A percentile compares a stretch with the other conserved stretches of the same genome.
phyloP scores from a whole-genome alignment of 306 rosid species.

The Acacia melanoxylon region DNA sequence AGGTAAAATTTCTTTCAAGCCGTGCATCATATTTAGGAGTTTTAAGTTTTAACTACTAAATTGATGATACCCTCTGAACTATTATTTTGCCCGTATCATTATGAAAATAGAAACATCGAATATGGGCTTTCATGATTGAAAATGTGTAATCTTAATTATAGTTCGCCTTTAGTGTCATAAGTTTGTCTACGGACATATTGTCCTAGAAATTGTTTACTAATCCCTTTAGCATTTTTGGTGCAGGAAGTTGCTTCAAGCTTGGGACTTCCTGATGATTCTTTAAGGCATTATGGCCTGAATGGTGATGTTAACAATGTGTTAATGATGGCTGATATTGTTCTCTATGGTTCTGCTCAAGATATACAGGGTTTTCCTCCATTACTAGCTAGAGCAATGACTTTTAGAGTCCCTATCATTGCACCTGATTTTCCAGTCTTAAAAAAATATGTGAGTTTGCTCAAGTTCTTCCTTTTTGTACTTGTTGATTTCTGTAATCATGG shows the following conservation, averaged over 20 bases:
- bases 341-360: conserved; percentile 92
- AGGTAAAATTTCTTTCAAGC: conserved; percentile 56
- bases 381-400: conserved; percentile 84
- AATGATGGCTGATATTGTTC: conserved; percentile 87
- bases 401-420: conserved; percentile 74
- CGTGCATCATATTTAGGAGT: conserved; percentile 19
- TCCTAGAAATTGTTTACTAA: conserved; percentile 30
- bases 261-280: conserved; percentile 78
- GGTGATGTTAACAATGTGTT: conserved; percentile 72
- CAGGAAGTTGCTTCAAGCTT: conserved; percentile 86
- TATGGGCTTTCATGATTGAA: conserved; percentile 5
- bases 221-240: conserved; percentile 43
- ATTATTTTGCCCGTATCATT: neutral
- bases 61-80: neutral
- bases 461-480: conserved; percentile 30
- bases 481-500: conserved; percentile 30
- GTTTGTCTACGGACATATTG: conserved; percentile 18
- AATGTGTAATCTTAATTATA: conserved; percentile 16
- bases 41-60: conserved; percentile 4
- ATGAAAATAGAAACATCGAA: neutral
- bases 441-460: conserved; percentile 70
- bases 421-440: conserved; percentile 80
- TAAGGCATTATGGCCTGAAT: conserved; percentile 77
- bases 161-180: conserved; percentile 16
- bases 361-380: conserved; percentile 91